A percentile compares a stretch with the other conserved stretches of the same genome.
Evolutionary conservation across 768 basidiomycete species (phyloP).

Genomic region (Pisolithus albus): DNA sequence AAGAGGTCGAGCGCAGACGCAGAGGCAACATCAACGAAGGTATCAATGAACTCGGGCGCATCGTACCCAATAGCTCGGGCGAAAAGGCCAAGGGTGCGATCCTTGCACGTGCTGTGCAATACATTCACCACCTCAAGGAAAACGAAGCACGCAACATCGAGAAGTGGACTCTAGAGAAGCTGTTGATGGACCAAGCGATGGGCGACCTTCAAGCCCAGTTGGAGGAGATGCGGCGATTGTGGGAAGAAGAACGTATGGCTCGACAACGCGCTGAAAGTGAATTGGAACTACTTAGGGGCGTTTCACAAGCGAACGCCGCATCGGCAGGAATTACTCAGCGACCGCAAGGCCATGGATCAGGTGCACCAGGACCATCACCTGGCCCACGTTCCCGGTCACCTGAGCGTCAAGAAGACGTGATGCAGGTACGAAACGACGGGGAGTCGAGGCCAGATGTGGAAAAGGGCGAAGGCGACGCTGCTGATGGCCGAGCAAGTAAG

Average conservation of each 20-base stretch:
- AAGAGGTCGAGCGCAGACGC: constrained; percentile 95
- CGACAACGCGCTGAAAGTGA: constrained; percentile 60
- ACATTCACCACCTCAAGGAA: constrained; percentile 87
- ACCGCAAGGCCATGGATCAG: constrained; percentile 3
- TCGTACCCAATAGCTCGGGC: constrained; percentile 82
- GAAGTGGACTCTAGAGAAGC: constrained; percentile 89
- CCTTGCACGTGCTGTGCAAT: constrained; percentile 80
- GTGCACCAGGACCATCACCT: not conserved
- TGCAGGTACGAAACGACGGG: constrained; percentile 8
- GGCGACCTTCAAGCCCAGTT: constrained; percentile 78
- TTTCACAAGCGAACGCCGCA: constrained; percentile 11
- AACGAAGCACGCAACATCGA: constrained; percentile 88
- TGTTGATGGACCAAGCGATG: constrained; percentile 90
- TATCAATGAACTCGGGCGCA: constrained; percentile 84
- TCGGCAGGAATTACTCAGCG: constrained; percentile 6
- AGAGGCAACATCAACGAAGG: constrained; percentile 96
- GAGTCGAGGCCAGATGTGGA: constrained; percentile 19
- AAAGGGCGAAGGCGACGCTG: not conserved
- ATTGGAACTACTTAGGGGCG: constrained; percentile 47
- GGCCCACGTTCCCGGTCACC: constrained; percentile 22
- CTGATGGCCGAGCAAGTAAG: not conserved
- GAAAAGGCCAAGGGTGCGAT: constrained; percentile 90
- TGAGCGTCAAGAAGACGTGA: constrained; percentile 19
- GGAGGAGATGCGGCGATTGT: constrained; percentile 72
- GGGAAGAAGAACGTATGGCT: constrained; percentile 68